These are phyloP conservation scores for Verbena officinalis DNA, from an alignment of 257 asterid genomes.

Conservation along the genomic window DNA sequence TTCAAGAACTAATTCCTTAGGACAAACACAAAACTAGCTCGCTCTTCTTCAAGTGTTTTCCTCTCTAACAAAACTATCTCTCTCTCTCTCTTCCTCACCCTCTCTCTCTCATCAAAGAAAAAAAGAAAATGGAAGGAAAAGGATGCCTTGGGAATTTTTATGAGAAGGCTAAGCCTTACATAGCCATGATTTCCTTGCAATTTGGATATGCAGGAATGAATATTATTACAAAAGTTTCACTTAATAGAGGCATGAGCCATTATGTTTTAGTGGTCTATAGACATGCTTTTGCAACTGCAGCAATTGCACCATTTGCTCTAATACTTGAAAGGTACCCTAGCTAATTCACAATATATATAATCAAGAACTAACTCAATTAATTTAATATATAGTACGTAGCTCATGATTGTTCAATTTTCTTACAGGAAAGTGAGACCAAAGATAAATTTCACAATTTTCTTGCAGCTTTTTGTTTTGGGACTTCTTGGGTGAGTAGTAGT, in stretches of 20 bases:
- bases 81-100: no score
- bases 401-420: no score
- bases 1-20: constrained; percentile 42
- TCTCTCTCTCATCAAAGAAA: not conserved
- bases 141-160: constrained; percentile 46
- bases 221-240: constrained; percentile 86
- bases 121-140: constrained; percentile 61
- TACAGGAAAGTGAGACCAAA: constrained; percentile 90
- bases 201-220: constrained; percentile 98
- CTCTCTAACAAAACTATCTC: constrained; percentile 37
- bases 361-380: no score
- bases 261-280: constrained; percentile 91
- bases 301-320: constrained; percentile 83
- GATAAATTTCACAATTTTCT: constrained; percentile 75
- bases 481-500: constrained; percentile 79
- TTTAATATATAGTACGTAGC: no score
- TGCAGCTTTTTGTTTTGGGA: constrained; percentile 83
- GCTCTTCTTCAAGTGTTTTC: constrained; percentile 48
- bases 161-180: constrained; percentile 73
- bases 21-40: constrained; percentile 58
- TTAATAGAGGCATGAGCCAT: constrained; percentile 90
- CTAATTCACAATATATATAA: no score
- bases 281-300: constrained; percentile 93
- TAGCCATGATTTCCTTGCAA: constrained; percentile 82
- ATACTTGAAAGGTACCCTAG: constrained; percentile 83